These are phyloP conservation scores for Colletotrichum horii DNA, from an alignment of 2,329 filamentous ascomycete genomes.

Conservation along the genomic window DNA sequence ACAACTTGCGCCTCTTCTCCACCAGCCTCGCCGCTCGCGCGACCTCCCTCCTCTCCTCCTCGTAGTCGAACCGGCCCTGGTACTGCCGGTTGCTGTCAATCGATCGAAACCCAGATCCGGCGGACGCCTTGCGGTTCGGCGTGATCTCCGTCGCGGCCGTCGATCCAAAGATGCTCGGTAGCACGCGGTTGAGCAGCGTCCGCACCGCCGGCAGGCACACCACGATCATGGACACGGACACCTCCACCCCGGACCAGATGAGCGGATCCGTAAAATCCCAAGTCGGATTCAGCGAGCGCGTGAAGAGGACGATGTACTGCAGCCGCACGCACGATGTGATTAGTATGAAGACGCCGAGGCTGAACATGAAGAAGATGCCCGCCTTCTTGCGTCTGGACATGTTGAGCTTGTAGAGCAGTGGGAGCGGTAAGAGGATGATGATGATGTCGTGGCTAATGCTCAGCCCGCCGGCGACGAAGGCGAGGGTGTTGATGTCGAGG, in stretches of 20 bases:
- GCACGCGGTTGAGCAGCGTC: constrained; percentile 27
- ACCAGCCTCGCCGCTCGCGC: neutral
- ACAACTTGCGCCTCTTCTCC: constrained; percentile 1
- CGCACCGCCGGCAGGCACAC: constrained; percentile 45
- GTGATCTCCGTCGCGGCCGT: neutral
- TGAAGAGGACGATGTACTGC: constrained; percentile 36
- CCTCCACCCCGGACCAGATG: constrained; percentile 49
- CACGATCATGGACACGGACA: constrained; percentile 46
- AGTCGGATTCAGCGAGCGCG: constrained; percentile 39
- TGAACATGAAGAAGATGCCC: constrained; percentile 40
- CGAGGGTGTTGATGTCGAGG: constrained; percentile 36
- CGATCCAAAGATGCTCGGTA: constrained; percentile 6
- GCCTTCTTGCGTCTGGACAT: constrained; percentile 28
- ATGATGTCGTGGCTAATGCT: constrained; percentile 40
- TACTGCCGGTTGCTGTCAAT: neutral
- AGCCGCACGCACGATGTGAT: constrained; percentile 40
- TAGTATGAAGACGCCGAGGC: constrained; percentile 40
- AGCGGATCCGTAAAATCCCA: constrained; percentile 46
- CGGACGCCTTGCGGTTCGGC: neutral
- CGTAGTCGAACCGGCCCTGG: neutral
- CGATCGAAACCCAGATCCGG: neutral
- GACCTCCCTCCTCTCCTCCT: neutral
- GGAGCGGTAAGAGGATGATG: constrained; percentile 39
- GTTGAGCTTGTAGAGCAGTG: constrained; percentile 34
- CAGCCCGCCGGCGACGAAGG: constrained; percentile 32